Evolutionary conservation across 2,329 filamentous ascomycete species (phyloP), one percentile per base, ranked within the genome.

Genomic region (Hypoxylon rubiginosum): DNA sequence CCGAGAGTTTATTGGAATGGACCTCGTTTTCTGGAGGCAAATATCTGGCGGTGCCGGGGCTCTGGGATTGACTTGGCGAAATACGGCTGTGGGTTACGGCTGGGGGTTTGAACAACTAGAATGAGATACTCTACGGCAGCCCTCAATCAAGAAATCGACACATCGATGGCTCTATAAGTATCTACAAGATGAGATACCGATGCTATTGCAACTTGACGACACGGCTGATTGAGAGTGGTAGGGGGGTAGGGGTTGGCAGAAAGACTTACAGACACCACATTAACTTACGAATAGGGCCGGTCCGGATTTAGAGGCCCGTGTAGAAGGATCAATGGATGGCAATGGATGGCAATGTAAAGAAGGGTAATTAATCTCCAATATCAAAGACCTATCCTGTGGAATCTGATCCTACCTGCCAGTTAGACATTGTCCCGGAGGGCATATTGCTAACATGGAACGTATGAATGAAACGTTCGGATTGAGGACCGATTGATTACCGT

Each of bases 401-500:
- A 9, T 46, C 24, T 2, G 19, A 15, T 34, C n/a, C 34, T 51
- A 21, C 10, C 46, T 58, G 48, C 15, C 15, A 41, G 26, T 21
- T 7, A 7, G 21, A 24, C 11, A 15, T n/a, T 11, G n/a, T 17
- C 24, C 30, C 21, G 34, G 26, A 30, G 24, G 30, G 26, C 11
- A 9, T 19, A 41, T 39, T 36, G 9, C n/a, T 39, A 21, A 36
- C 32, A 10, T 15, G 24, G 28, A 32, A 28, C 10, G 13, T 32
- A 21, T 7, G 24, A 19, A 28, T 58, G 43, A 45, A 30, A 17
- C 39, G 6, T 17, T 50, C 45, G 19, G 46, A 32, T 45, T 36
- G n/a, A 52, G 32, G n/a, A 26, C 46, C 56, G 56, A 43, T 32
- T 52, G 56, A 51, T 58, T 58, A 30, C 46, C 56, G 56, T 24